phyloP scores from a whole-genome alignment of 345 rosid genomes.

The Brassica incana region DNA sequence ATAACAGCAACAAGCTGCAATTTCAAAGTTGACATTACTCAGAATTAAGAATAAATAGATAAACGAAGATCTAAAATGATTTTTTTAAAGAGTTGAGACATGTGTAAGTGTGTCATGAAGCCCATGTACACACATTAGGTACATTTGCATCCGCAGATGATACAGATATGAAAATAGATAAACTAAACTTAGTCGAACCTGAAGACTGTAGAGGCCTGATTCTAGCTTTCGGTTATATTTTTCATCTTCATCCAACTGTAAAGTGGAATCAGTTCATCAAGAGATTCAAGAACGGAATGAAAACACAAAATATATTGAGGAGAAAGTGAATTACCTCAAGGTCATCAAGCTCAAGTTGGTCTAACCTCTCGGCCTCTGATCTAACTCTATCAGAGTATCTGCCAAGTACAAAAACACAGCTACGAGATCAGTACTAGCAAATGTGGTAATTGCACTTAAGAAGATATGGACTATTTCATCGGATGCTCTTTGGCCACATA shows the following conservation, averaged over 20 bases:
- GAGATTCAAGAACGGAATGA: background rate
- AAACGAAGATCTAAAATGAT: background rate
- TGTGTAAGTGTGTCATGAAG: constrained; percentile 3
- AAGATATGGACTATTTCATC: background rate
- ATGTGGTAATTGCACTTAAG: background rate
- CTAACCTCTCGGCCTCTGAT: constrained; percentile 70
- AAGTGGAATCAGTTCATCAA: constrained; percentile 14
- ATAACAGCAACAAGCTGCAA: constrained; percentile 83
- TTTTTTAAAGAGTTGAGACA: background rate
- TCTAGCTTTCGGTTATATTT: constrained; percentile 77
- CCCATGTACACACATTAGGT: background rate
- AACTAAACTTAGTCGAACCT: constrained; percentile 53
- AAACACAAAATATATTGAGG: background rate
- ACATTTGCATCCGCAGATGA: background rate
- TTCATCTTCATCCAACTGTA: constrained; percentile 93
- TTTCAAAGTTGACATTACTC: constrained; percentile 17
- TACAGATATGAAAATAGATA: background rate
- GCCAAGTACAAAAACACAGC: constrained; percentile 26
- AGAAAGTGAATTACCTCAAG: constrained; percentile 60
- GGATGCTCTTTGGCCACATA: background rate
- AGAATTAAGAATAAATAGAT: background rate
- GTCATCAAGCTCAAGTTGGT: constrained; percentile 79
- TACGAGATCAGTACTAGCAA: background rate
- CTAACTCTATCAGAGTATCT: constrained; percentile 84
- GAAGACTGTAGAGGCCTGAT: constrained; percentile 93